Percentiles rank a stretch among this genome's conserved stretches.
These are phyloP conservation scores for Aspergillus texensis DNA, from an alignment of 2,329 filamentous ascomycete species.

Conservation along the genomic window DNA sequence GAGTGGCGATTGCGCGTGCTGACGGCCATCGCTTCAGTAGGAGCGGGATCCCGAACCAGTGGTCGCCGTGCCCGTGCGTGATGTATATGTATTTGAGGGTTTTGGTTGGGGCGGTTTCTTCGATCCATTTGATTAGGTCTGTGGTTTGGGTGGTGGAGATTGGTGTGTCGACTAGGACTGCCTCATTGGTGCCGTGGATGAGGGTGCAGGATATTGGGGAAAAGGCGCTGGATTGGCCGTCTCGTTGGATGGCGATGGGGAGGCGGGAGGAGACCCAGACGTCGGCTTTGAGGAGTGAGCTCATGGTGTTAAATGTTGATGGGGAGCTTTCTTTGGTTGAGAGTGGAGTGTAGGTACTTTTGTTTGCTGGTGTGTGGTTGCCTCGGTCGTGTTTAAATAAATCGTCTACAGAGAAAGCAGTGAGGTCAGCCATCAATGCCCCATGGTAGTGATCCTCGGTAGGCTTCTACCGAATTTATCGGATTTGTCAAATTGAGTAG, in stretches of 20 bases:
- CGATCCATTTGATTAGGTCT: slow-evolving; percentile 41
- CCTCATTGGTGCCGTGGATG: slow-evolving; percentile 30
- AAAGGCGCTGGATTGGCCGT: neutral
- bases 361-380: accelerated
- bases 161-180: slow-evolving; percentile 46
- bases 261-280: neutral
- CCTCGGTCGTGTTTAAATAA: neutral
- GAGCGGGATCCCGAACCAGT: slow-evolving; percentile 40
- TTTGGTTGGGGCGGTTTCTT: slow-evolving; percentile 28
- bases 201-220: slow-evolving; percentile 25
- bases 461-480: neutral
- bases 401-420: neutral
- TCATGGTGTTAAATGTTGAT: neutral
- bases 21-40: slow-evolving; percentile 35
- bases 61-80: slow-evolving; percentile 48
- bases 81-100: slow-evolving; percentile 43
- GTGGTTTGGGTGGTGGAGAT: slow-evolving; percentile 28
- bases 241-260: neutral
- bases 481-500: neutral
- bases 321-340: neutral
- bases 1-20: slow-evolving; percentile 20
- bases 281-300: neutral
- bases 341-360: neutral
- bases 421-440: neutral
- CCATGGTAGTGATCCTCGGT: neutral